Evolutionary conservation across 2,329 filamentous ascomycete genomes (phyloP).

Genomic region (Sclerotinia sclerotiorum): DNA sequence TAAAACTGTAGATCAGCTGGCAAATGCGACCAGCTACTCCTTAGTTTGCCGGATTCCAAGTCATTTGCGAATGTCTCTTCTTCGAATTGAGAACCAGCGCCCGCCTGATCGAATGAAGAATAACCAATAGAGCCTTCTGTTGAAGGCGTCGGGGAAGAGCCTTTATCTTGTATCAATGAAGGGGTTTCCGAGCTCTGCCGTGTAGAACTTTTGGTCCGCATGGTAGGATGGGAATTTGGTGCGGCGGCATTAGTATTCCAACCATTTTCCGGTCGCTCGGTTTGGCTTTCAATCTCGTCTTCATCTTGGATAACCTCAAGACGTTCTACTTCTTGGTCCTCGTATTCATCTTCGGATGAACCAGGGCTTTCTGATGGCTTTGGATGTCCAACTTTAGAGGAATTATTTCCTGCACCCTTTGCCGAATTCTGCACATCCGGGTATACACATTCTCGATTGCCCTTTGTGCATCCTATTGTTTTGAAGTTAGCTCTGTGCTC

Average conservation of each 20-base stretch:
- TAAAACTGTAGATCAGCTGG: slow-evolving; percentile 74
- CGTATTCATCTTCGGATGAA: slow-evolving; percentile 53
- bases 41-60: slow-evolving; percentile 25
- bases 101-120: slow-evolving; percentile 29
- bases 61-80: slow-evolving; percentile 37
- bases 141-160: slow-evolving; percentile 54
- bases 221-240: slow-evolving; percentile 43
- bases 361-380: slow-evolving; percentile 45
- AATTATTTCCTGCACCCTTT: slow-evolving; percentile 32
- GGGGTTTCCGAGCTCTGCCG: slow-evolving; percentile 55
- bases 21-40: slow-evolving; percentile 56
- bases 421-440: slow-evolving; percentile 62
- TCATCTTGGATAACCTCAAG: slow-evolving; percentile 57
- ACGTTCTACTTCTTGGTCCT: slow-evolving; percentile 49
- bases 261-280: slow-evolving; percentile 24
- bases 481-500: slow-evolving; percentile 32
- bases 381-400: slow-evolving; percentile 42
- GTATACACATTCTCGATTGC: slow-evolving; percentile 85
- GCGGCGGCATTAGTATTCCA: neutral
- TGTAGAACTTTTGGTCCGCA: slow-evolving; percentile 42
- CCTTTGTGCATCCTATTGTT: slow-evolving; percentile 77
- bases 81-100: slow-evolving; percentile 23
- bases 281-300: slow-evolving; percentile 44
- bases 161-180: slow-evolving; percentile 52
- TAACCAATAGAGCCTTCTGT: slow-evolving; percentile 43